phyloP scores from a whole-genome alignment of 306 rosid genomes.

The Cicer chorassanicum region DNA sequence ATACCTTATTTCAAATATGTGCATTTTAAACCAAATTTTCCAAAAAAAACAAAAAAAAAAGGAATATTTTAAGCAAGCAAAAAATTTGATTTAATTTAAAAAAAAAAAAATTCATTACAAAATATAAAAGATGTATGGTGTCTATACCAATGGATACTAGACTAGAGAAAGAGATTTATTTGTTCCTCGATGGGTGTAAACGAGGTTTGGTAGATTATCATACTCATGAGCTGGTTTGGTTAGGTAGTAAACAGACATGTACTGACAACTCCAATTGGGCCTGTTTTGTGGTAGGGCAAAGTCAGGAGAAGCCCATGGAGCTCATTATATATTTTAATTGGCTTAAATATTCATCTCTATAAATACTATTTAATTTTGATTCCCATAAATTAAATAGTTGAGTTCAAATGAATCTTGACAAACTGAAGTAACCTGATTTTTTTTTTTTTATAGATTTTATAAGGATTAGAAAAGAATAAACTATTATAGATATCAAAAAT shows the following conservation, averaged over 20 bases:
- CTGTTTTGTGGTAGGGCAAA: not conserved
- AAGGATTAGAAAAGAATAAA: no score
- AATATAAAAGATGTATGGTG: no score
- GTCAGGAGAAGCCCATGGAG: slow-evolving; percentile 34
- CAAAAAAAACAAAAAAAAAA: not conserved
- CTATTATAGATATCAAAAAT: no score
- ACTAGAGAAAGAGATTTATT: not conserved
- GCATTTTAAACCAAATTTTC: not conserved
- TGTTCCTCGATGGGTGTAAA: slow-evolving; percentile 15
- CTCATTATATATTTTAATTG: not conserved
- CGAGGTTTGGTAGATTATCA: slow-evolving; percentile 41
- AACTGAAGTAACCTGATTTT: not conserved
- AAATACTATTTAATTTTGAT: not conserved
- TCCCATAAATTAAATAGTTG: no score
- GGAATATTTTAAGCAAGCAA: not conserved
- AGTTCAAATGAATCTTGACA: not conserved
- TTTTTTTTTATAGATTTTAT: not conserved
- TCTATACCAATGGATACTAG: no score
- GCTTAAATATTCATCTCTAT: not conserved
- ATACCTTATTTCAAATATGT: not conserved
- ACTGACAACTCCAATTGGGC: slow-evolving; percentile 48
- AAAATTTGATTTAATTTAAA: not conserved
- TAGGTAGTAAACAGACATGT: slow-evolving; percentile 33
- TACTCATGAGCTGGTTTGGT: slow-evolving; percentile 36
- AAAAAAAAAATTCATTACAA: no score